Evolutionary conservation across 169 alveolate genomes (phyloP).

Genomic region (Cryptosporidium muris): DNA sequence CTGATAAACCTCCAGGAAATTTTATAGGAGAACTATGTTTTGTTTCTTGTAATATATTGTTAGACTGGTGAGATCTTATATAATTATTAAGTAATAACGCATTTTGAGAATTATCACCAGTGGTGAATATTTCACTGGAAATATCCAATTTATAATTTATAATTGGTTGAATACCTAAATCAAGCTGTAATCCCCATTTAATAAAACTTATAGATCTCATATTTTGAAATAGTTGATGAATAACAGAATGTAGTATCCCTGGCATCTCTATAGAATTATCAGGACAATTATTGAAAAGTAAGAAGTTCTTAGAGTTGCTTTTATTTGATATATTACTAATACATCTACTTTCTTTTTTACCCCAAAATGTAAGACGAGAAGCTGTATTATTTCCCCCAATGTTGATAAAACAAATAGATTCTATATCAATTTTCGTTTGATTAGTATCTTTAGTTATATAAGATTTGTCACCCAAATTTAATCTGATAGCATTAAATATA

Average conservation of each 20-base stretch:
- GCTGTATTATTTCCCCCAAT: constrained; percentile 32
- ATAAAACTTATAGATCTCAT: constrained; percentile 22
- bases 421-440: too few species aligned
- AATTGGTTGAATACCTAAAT: background rate
- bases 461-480: constrained; percentile 12
- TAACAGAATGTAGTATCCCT: constrained; percentile 55
- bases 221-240: constrained; percentile 49
- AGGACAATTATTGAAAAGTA: background rate
- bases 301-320: background rate
- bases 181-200: constrained; percentile 17
- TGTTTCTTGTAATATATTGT: too few species aligned
- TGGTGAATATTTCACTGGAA: too few species aligned
- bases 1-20: constrained; percentile 8
- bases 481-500: constrained; percentile 19
- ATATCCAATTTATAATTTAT: too few species aligned
- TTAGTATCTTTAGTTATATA: constrained; percentile 1
- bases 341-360: constrained; percentile 30
- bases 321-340: background rate
- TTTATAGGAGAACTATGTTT: background rate
- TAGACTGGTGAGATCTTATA: too few species aligned
- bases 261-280: constrained; percentile 1
- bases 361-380: constrained; percentile 68
- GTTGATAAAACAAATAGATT: constrained; percentile 28
- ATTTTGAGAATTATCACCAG: too few species aligned
- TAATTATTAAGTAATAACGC: too few species aligned